These are phyloP conservation scores for Agroathelia rolfsii DNA, from an alignment of 1,284 basidiomycete genomes.

Conservation along the genomic window DNA sequence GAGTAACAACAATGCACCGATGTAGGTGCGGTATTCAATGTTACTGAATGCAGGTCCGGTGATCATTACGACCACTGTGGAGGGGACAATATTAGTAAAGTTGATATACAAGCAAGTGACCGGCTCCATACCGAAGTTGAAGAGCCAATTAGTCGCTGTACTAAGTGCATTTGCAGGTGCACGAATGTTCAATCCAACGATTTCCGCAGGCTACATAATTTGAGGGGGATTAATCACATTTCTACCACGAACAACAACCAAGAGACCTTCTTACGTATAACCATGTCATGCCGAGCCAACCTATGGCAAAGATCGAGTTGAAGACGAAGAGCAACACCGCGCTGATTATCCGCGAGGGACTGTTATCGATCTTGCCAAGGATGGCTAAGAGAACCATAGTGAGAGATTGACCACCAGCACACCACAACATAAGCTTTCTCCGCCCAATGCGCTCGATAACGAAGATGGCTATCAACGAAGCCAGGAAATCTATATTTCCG, in stretches of 20 bases:
- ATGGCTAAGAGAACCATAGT: constrained; percentile 53
- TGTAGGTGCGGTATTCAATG: constrained; percentile 55
- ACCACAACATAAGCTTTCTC: constrained; percentile 59
- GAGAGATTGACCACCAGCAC: constrained; percentile 53
- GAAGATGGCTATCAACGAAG: constrained; percentile 45
- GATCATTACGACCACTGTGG: constrained; percentile 56
- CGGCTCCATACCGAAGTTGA: constrained; percentile 46
- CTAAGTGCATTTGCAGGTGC: constrained; percentile 60
- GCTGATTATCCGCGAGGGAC: constrained; percentile 39
- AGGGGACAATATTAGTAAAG: constrained; percentile 49
- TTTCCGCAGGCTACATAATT: constrained; percentile 45
- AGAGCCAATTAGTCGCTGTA: constrained; percentile 64
- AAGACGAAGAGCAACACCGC: constrained; percentile 58
- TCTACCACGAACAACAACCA: constrained; percentile 1
- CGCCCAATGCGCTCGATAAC: constrained; percentile 58
- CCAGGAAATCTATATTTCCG: too few relatives aligned
- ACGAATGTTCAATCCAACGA: constrained; percentile 50
- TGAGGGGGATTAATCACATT: constrained; percentile 5
- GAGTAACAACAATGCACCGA: constrained; percentile 25
- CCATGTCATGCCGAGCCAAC: constrained; percentile 70
- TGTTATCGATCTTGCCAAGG: constrained; percentile 38
- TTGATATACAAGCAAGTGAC: constrained; percentile 19
- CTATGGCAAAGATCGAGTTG: constrained; percentile 64
- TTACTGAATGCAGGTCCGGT: constrained; percentile 56
- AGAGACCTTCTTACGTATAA: constrained; percentile 38